Base-by-base conservation (phyloP, 1,284 basidiomycete species). In the Moesziomyces parantarcticus region DNA sequence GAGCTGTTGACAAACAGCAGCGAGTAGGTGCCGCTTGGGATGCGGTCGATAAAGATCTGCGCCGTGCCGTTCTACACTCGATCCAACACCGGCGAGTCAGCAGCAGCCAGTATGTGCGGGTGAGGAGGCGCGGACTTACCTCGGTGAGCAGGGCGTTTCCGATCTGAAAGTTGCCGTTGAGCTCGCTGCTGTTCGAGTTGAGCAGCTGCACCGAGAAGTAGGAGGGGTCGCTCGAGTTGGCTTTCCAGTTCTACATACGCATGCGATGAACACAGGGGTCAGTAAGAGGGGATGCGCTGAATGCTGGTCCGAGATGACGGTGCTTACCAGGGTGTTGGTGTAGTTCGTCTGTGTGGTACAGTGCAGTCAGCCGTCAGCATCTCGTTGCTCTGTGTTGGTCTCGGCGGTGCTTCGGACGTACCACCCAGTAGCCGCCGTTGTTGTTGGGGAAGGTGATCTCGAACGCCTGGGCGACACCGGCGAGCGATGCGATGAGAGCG, bases 121-220 rank as follows among this genome's bases (percentile, higher is more conserved):
- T 29, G 29, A 29, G 29, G 11, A 29, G 11, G 29, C 5, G 29
- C 9, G 6, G 7, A 59, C 63, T 21, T 44, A 60, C 58, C 1
- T 47, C 44, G 32, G 76, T 77, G 21, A 44, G 4, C 21, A 77
- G 59, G 8, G 73, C 69, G 34, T 77, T 77, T 32, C 72, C 76
- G 16, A 77, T 53, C 57, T 77, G 73, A 57, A 75, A 77, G 67
- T 77, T 77, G 26, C 73, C 73, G 54, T 76, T 76, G 25, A 77
- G 58, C 58, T 58, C 32, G 48, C 49, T 66, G 57, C 47, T 65
- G 69, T 77, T 70, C 32, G 58, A 25, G 54, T 66, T 72, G 42
- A 77, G 58, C 5, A 77, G 72, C 65, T 75, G 72, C 29, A 75
- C 67, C 46, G 67, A 70, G 52, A 75, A 75, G 49, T 26, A 75